Conservation (phyloP, 805 yeast species). For the Blastobotrys terrestris region DNA sequence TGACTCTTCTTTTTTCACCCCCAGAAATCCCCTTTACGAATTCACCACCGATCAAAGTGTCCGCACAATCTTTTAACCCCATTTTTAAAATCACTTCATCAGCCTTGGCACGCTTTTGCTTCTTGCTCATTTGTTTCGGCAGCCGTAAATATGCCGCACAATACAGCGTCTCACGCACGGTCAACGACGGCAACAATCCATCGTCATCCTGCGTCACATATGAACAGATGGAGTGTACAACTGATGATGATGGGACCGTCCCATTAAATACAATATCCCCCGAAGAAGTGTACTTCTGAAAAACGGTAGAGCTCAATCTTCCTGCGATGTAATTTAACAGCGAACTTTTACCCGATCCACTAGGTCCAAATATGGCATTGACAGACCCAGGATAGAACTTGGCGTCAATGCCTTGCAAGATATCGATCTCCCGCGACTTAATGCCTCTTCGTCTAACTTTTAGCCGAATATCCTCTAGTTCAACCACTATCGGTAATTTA, state of each 20-base stretch:
- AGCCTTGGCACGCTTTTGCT: slow-evolving; percentile 44
- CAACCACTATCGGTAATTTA: slow-evolving; percentile 18
- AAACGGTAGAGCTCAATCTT: slow-evolving; percentile 40
- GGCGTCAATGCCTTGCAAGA: slow-evolving; percentile 45
- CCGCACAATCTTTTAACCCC: slow-evolving; percentile 72
- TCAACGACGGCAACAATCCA: slow-evolving; percentile 59
- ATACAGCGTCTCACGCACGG: slow-evolving; percentile 70
- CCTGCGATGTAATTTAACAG: slow-evolving; percentile 58
- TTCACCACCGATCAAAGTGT: slow-evolving; percentile 61
- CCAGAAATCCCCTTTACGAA: slow-evolving; percentile 62
- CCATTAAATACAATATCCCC: slow-evolving; percentile 45
- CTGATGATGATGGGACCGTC: slow-evolving; percentile 30
- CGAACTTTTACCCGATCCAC: slow-evolving; percentile 74
- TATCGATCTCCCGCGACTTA: slow-evolving; percentile 26
- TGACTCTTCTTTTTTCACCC: slow-evolving; percentile 77
- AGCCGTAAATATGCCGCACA: slow-evolving; percentile 68
- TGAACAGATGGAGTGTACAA: slow-evolving; percentile 47
- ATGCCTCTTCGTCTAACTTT: slow-evolving; percentile 15
- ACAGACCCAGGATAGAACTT: slow-evolving; percentile 48
- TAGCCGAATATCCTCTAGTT: slow-evolving; percentile 22
- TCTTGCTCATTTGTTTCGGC: slow-evolving; percentile 35
- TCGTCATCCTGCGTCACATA: slow-evolving; percentile 81
- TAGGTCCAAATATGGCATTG: slow-evolving; percentile 75
- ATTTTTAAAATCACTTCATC: slow-evolving; percentile 54
- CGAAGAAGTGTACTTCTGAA: slow-evolving; percentile 27